A percentile compares a stretch with the other conserved stretches of the same genome.
phyloP scores from a whole-genome alignment of 2,329 filamentous ascomycete genomes.

The Parastagonospora avenae region DNA sequence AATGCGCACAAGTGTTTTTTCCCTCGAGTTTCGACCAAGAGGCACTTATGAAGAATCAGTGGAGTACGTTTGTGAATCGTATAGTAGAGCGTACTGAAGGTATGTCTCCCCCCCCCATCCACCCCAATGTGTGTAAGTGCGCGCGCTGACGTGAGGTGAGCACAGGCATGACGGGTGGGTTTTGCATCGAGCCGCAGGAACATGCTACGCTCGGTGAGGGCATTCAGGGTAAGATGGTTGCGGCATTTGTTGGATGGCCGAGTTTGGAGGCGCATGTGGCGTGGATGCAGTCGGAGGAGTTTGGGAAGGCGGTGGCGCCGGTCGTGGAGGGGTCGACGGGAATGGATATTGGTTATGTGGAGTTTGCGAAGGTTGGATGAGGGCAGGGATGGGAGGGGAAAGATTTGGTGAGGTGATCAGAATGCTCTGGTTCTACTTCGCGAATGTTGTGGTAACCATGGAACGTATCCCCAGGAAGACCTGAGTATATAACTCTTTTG shows the following conservation, averaged over 20 bases:
- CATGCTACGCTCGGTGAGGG: slow-evolving; percentile 23
- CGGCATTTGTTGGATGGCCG: slow-evolving; percentile 58
- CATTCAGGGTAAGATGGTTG: slow-evolving; percentile 46
- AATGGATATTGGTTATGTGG: slow-evolving; percentile 49
- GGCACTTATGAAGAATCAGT: slow-evolving; percentile 32
- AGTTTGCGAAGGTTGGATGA: slow-evolving; percentile 12
- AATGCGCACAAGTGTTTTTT: slow-evolving; percentile 55
- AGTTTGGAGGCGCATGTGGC: slow-evolving; percentile 56
- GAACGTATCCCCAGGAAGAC: too few species aligned
- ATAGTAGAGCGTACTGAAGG: too few species aligned
- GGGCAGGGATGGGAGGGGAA: too few species aligned
- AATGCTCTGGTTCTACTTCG: too few species aligned
- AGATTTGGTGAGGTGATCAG: too few species aligned
- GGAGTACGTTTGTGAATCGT: slow-evolving; percentile 42
- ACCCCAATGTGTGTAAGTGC: too few species aligned
- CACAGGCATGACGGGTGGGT: slow-evolving; percentile 29
- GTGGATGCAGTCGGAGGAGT: slow-evolving; percentile 53
- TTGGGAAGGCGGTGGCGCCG: slow-evolving; percentile 48
- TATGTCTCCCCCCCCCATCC: too few species aligned
- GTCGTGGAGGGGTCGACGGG: slow-evolving; percentile 51
- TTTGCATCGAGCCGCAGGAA: slow-evolving; percentile 42
- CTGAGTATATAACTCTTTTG: too few species aligned
- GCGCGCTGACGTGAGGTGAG: too few species aligned
- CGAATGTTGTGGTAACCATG: too few species aligned
- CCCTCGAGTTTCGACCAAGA: slow-evolving; percentile 30